A percentile compares a stretch with the other conserved stretches of the same genome.
Evolutionary conservation across 371 early-diverging fungal genomes (phyloP).

Genomic region (Smittium culicis): DNA sequence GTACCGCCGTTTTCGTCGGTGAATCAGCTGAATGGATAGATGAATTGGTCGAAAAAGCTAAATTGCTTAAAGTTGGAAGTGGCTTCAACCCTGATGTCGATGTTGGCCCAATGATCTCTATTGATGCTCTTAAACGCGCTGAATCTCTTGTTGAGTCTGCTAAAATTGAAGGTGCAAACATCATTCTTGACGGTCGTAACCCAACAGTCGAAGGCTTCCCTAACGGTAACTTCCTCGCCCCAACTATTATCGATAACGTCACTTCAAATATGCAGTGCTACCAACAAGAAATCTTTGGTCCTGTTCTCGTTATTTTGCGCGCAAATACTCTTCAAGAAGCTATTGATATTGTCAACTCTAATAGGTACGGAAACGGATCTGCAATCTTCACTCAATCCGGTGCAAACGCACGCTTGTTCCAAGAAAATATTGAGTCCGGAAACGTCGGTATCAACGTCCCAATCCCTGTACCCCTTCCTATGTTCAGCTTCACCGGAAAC

Average conservation of each 20-base stretch:
- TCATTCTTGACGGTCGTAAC: slow-evolving; percentile 83
- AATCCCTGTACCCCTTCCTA: slow-evolving; percentile 95
- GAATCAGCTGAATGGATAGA: slow-evolving; percentile 74
- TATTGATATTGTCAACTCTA: slow-evolving; percentile 75
- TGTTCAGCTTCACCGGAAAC: slow-evolving; percentile 94
- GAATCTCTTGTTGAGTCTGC: slow-evolving; percentile 68
- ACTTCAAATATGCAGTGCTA: slow-evolving; percentile 80
- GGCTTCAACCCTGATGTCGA: slow-evolving; percentile 81
- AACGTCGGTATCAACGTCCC: slow-evolving; percentile 85
- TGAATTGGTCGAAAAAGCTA: slow-evolving; percentile 77
- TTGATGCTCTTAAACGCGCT: slow-evolving; percentile 64
- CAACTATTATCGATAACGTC: slow-evolving; percentile 73
- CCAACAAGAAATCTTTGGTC: slow-evolving; percentile 93
- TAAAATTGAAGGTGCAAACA: slow-evolving; percentile 75
- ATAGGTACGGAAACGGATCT: slow-evolving; percentile 92
- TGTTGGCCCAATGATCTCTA: slow-evolving; percentile 82
- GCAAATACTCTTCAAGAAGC: slow-evolving; percentile 86
- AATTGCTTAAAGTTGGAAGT: slow-evolving; percentile 65
- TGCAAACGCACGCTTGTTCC: slow-evolving; percentile 75
- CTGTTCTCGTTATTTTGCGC: slow-evolving; percentile 71
- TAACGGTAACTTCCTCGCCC: slow-evolving; percentile 90
- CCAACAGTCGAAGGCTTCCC: slow-evolving; percentile 50
- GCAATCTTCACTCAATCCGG: slow-evolving; percentile 90
- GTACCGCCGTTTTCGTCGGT: slow-evolving; percentile 84
- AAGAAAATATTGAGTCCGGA: slow-evolving; percentile 80